Conservation (phyloP, 2,329 filamentous ascomycete species). For the Aspergillus clavatus region DNA sequence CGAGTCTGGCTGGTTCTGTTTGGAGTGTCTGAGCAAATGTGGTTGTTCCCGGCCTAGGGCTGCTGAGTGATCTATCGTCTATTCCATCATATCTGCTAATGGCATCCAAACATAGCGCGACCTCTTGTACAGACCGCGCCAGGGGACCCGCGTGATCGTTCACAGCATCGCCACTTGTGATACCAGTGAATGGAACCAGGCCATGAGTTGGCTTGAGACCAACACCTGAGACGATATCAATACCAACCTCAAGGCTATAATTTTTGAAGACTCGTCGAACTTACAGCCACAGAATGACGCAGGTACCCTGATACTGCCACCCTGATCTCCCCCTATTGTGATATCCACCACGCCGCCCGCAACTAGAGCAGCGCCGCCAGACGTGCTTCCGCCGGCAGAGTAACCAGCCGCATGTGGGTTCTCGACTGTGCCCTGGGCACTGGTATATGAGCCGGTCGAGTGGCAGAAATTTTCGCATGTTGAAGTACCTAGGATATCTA, state of each 20-base stretch:
- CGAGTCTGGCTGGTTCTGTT: slow-evolving; percentile 7
- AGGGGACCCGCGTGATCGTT: slow-evolving; percentile 50
- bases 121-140: slow-evolving; percentile 38
- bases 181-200: slow-evolving; percentile 49
- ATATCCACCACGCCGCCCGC: slow-evolving; percentile 24
- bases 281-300: slow-evolving; percentile 42
- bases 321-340: slow-evolving; percentile 31
- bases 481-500: slow-evolving; percentile 47
- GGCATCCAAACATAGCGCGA: slow-evolving; percentile 41
- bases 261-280: background rate
- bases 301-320: slow-evolving; percentile 30
- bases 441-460: slow-evolving; percentile 27
- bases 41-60: slow-evolving; percentile 21
- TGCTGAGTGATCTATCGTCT: slow-evolving; percentile 43
- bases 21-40: slow-evolving; percentile 13
- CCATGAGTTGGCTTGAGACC: slow-evolving; percentile 52
- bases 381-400: slow-evolving; percentile 27
- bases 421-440: slow-evolving; percentile 25
- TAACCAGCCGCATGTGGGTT: slow-evolving; percentile 27
- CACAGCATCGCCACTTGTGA: slow-evolving; percentile 46
- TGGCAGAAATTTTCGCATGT: slow-evolving; percentile 52
- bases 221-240: slow-evolving; percentile 21
- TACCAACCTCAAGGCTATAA: background rate
- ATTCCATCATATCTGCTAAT: slow-evolving; percentile 49
- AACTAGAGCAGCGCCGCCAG: slow-evolving; percentile 26